These are phyloP conservation scores for Rhodotorula kratochvilovae DNA, from an alignment of 768 basidiomycete genomes.

Conservation along the genomic window DNA sequence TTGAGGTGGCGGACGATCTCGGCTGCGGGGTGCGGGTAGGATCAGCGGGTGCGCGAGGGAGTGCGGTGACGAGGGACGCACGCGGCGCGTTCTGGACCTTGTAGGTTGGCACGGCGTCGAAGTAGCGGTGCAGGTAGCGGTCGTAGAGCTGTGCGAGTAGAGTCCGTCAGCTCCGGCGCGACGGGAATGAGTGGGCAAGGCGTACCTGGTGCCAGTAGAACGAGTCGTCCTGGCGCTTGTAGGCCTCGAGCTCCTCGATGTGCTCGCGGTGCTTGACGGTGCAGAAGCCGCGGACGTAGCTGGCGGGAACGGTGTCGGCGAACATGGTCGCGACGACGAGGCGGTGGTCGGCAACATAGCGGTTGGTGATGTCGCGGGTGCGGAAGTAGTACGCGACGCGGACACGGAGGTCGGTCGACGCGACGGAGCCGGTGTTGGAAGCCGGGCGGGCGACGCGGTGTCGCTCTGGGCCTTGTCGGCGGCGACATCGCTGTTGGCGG, in stretches of 20 bases:
- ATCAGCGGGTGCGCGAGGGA: slow-evolving; percentile 15
- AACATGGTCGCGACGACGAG: slow-evolving; percentile 92
- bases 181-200: not conserved
- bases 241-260: slow-evolving; percentile 67
- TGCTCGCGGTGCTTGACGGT: slow-evolving; percentile 92
- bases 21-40: slow-evolving; percentile 53
- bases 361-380: slow-evolving; percentile 89
- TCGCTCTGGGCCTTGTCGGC: not conserved
- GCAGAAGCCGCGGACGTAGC: slow-evolving; percentile 86
- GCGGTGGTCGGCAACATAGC: slow-evolving; percentile 74
- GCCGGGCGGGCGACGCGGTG: slow-evolving; percentile 51
- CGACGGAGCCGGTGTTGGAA: slow-evolving; percentile 43
- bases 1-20: slow-evolving; percentile 71
- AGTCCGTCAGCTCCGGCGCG: accelerated
- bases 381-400: slow-evolving; percentile 95
- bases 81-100: slow-evolving; percentile 71
- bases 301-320: slow-evolving; percentile 91
- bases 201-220: slow-evolving; percentile 81
- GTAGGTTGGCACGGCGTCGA: slow-evolving; percentile 82
- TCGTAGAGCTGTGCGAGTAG: slow-evolving; percentile 63
- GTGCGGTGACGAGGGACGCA: slow-evolving; percentile 52
- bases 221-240: slow-evolving; percentile 89
- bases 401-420: slow-evolving; percentile 55
- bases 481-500: not conserved
- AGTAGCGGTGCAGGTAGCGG: slow-evolving; percentile 96